Percentiles rank a stretch among this genome's conserved stretches.
Evolutionary conservation across 306 rosid species (phyloP).

Genomic region (Carpinus viminea): DNA sequence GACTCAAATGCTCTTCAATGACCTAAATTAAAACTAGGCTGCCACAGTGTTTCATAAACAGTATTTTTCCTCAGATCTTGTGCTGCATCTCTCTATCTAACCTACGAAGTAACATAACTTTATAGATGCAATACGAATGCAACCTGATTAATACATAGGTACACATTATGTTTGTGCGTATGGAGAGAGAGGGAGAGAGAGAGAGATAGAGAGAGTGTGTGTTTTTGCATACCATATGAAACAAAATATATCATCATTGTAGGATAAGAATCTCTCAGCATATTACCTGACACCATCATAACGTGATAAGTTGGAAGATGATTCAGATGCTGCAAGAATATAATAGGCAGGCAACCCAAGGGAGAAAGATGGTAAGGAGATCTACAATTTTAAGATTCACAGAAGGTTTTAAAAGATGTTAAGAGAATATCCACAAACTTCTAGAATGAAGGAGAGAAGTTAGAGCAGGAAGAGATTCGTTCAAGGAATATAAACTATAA

Average conservation of each 20-base stretch:
- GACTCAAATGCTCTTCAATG: neutral
- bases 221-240: neutral
- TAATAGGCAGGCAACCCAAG: slow-evolving; percentile 99
- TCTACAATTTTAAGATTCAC: slow-evolving; percentile 47
- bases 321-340: slow-evolving; percentile 85
- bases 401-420: slow-evolving; percentile 17
- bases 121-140: too few species aligned
- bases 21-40: neutral
- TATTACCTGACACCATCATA: slow-evolving; percentile 88
- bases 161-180: neutral
- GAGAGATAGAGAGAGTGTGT: neutral
- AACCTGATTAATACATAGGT: neutral
- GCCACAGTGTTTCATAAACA: neutral
- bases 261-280: neutral
- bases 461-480: slow-evolving; percentile 17
- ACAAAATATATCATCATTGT: neutral
- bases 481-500: slow-evolving; percentile 3
- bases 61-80: neutral
- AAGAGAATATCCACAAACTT: neutral
- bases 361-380: slow-evolving; percentile 89
- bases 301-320: slow-evolving; percentile 96
- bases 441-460: slow-evolving; percentile 3
- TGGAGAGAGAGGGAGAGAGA: neutral
- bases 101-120: too few species aligned
- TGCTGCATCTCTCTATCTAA: neutral